Base-by-base conservation (phyloP, 208 protist species). In the Leishmania tarentolae region DNA sequence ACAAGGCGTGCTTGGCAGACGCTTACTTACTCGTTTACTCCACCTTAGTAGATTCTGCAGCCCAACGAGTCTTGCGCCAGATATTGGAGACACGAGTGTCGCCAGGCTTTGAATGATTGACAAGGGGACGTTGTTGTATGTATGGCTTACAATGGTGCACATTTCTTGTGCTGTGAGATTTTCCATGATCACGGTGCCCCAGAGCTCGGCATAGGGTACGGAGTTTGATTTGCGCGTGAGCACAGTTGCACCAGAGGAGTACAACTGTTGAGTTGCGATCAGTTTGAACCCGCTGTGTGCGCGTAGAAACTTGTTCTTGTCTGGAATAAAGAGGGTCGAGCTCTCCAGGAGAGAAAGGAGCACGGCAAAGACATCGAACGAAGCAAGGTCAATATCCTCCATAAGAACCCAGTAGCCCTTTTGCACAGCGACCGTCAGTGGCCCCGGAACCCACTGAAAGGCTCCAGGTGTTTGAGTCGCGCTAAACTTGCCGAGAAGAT, bases 361-460 rank as follows among this genome's bases (percentile, higher is more conserved):
- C 5, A 99, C 95, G 0, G 98, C 97, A 42, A 99, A 93, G 3
- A 99, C 98, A 74, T 99, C 99, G 75, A 99, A 93, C 5, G 99
- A 99, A 21, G 99, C 98, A 19, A 99, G 86, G 87, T 99, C 99
- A 69, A 99, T 98, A 88, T 99, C 99, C 78, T 99, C 99, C 84
- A 99, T 98, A 17, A 99, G 75, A 75, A 99, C 92, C 99, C 99
- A 99, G 63, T 93, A 90, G 6, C 99, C 99, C 61, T 99, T 90
- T 79, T 89, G 59, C 15, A 99, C 98, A 17, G 99, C 99, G 37
- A 95, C 88, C 47, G 99, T 98, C 66, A 99, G 86, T 21, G 98
- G 97, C 44, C 99, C 99, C n/a, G 97, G 83, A 75, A 99, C 92
- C 98, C 99, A 99, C 53, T 97, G 91, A 86, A 99, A 99, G 52